phyloP scores from a whole-genome alignment of 192 early-diverging fungal species.

The Cetraspora pellucida region DNA sequence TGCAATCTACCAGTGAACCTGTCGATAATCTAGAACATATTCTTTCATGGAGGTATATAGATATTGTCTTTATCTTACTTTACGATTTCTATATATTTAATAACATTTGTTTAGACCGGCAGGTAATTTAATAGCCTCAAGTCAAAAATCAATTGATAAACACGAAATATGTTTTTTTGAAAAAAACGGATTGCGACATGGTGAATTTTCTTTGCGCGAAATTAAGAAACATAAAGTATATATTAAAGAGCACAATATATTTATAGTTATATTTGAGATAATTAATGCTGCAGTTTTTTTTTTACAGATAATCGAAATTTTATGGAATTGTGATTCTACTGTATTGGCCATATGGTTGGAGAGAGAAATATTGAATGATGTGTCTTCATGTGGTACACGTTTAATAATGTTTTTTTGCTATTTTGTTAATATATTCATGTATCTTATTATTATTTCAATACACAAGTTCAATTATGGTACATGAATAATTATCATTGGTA shows the following conservation, averaged over 20 bases:
- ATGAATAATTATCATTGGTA: conserved; percentile 98
- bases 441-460: neutral
- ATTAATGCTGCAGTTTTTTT: neutral
- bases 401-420: conserved; percentile 27
- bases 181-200: conserved; percentile 91
- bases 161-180: conserved; percentile 95
- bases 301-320: conserved; percentile 55
- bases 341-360: conserved; percentile 75
- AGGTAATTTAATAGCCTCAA: conserved; percentile 82
- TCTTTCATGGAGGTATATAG: conserved; percentile 70
- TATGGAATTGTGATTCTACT: conserved; percentile 93
- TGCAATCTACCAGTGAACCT: conserved; percentile 79
- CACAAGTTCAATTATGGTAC: conserved; percentile 84
- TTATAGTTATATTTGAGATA: neutral
- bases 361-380: conserved; percentile 24
- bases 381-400: conserved; percentile 28
- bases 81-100: neutral
- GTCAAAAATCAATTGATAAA: conserved; percentile 71
- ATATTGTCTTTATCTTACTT: neutral
- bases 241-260: conserved; percentile 35
- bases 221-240: conserved; percentile 44
- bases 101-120: conserved; percentile 56
- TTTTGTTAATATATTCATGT: neutral
- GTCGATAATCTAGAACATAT: conserved; percentile 77
- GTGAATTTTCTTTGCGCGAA: conserved; percentile 83